phyloP scores from a whole-genome alignment of 2,329 filamentous ascomycete genomes.

The Fusarium tuaranense region DNA sequence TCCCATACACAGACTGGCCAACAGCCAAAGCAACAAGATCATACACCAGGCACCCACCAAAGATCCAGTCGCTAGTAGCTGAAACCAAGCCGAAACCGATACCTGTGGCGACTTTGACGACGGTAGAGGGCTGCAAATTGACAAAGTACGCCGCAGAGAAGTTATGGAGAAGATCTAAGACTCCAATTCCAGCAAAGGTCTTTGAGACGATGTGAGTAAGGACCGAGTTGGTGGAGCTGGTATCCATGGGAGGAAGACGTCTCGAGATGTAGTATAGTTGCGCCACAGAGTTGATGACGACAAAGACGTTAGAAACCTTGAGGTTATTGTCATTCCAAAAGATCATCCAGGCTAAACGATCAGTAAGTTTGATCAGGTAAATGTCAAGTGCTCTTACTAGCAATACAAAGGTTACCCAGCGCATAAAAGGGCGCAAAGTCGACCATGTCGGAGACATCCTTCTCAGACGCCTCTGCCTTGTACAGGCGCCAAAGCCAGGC shows the following conservation, averaged over 20 bases:
- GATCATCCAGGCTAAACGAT: not conserved
- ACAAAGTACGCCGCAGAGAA: conserved; percentile 5
- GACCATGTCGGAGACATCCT: not conserved
- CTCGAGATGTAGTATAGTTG: conserved; percentile 1
- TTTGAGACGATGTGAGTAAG: conserved; percentile 13
- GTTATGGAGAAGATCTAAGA: conserved; percentile 13
- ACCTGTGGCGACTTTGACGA: not conserved
- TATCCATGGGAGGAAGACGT: conserved; percentile 8
- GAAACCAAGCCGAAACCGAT: conserved; percentile 1
- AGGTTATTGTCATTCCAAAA: conserved; percentile 3
- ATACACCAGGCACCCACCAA: conserved; percentile 1
- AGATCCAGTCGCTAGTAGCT: not conserved
- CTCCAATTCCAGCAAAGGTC: conserved; percentile 14
- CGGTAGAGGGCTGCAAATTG: not conserved
- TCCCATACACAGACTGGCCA: not conserved
- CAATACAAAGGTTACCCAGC: not conserved
- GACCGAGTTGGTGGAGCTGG: conserved; percentile 1
- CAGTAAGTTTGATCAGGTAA: not conserved
- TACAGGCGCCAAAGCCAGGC: conserved; percentile 5
- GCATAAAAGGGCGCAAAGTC: conserved; percentile 5
- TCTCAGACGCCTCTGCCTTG: not conserved
- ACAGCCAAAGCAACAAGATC: conserved; percentile 3
- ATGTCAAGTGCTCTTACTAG: not conserved
- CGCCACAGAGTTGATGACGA: conserved; percentile 1
- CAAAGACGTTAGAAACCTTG: conserved; percentile 5